Evolutionary conservation across 176 grass and related monocot species (phyloP).

Genomic region (Avena atlantica): DNA sequence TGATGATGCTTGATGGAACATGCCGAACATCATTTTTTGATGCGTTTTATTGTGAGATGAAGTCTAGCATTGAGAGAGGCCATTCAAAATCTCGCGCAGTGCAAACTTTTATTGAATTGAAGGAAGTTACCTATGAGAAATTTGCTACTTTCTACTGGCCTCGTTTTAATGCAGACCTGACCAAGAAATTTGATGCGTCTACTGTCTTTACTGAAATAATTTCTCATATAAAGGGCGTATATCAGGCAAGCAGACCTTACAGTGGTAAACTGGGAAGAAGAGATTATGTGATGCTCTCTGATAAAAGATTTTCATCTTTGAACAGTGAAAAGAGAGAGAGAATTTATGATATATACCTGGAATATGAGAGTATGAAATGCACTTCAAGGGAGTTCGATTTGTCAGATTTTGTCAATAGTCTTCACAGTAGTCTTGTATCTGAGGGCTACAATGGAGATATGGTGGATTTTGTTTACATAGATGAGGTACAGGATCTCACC

Average conservation of each 20-base stretch:
- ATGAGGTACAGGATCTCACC: constrained; percentile 95
- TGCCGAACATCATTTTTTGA: constrained; percentile 68
- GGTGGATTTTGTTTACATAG: constrained; percentile 83
- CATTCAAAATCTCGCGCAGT: constrained; percentile 61
- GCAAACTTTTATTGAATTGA: constrained; percentile 63
- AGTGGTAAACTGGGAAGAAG: constrained; percentile 40
- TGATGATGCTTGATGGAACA: constrained; percentile 95
- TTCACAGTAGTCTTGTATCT: constrained; percentile 49
- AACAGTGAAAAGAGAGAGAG: constrained; percentile 48
- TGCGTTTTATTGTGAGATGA: constrained; percentile 55
- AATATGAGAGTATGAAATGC: constrained; percentile 72
- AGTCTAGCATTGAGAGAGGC: constrained; percentile 46
- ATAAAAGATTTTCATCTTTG: constrained; percentile 75
- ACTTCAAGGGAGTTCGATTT: constrained; percentile 67
- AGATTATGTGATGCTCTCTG: constrained; percentile 70
- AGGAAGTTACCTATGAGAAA: constrained; percentile 82
- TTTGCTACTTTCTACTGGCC: constrained; percentile 82
- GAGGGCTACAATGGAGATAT: constrained; percentile 55
- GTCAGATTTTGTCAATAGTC: constrained; percentile 80
- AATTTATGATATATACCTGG: constrained; percentile 80
- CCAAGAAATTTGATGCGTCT: constrained; percentile 69
- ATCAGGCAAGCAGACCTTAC: neutral
- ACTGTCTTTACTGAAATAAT: constrained; percentile 92
- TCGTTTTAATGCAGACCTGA: constrained; percentile 72
- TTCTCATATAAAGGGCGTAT: constrained; percentile 82